phyloP scores from a whole-genome alignment of 768 basidiomycete species.

The Lactifluus hygrophoroides region DNA sequence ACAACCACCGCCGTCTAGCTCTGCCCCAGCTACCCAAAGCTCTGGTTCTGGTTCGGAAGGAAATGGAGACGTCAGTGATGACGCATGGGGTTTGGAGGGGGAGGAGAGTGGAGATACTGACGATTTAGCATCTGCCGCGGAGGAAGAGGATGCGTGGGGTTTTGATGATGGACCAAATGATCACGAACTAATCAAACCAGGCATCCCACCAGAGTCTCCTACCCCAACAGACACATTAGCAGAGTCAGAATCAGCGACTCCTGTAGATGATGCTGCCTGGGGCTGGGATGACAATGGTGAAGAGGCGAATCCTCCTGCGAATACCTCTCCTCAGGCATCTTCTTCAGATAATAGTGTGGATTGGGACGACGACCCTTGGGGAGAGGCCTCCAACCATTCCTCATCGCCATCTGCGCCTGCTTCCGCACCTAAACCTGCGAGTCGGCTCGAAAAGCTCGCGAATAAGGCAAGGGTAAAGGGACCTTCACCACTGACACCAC shows the following conservation, averaged over 20 bases:
- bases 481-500: conserved; percentile 28
- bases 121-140: conserved; percentile 21
- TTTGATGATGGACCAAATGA: conserved; percentile 40
- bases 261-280: conserved; percentile 49
- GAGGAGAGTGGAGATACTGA: conserved; percentile 21
- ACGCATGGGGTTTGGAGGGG: conserved; percentile 42
- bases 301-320: conserved; percentile 14
- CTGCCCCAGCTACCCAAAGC: background rate
- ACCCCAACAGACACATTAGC: background rate
- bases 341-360: conserved; percentile 32
- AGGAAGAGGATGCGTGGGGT: conserved; percentile 31
- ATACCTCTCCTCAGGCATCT: background rate
- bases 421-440: conserved; percentile 43
- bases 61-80: conserved; percentile 25
- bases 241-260: conserved; percentile 23
- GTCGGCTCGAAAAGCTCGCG: conserved; percentile 48
- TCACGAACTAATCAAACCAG: conserved; percentile 16
- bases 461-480: conserved; percentile 41
- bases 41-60: conserved; percentile 15
- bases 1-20: background rate
- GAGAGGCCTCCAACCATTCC: conserved; percentile 32
- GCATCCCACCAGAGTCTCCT: conserved; percentile 2
- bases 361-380: conserved; percentile 67
- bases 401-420: conserved; percentile 25
- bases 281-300: conserved; percentile 61